Base-by-base conservation (phyloP, 345 rosid species). In the Adansonia digitata region DNA sequence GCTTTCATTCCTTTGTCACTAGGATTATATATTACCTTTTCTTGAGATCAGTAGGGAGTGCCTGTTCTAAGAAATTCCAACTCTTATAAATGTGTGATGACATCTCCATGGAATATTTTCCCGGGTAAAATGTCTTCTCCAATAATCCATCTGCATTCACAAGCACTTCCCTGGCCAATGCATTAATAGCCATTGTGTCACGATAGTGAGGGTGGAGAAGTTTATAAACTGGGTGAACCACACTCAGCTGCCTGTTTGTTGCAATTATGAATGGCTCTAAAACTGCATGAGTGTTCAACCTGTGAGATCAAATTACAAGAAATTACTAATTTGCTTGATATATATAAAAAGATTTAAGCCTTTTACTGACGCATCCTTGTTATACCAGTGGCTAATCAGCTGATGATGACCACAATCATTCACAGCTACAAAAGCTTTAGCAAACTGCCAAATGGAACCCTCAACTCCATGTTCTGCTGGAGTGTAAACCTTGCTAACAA, bases 231-330 rank as follows among this genome's bases (percentile, higher is more conserved):
- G 97, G 97, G 74, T 92, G 97, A 71, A 92, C 84, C 77, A 80
- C 90, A 3, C 97, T 92, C 49, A 92, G 87, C 77, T 90, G 97
- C 78, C 94, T 81, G 73, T 89, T 90, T 7, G 96, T 79, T 29
- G 97, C 97, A 26, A 94, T 89, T 56, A 92, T 76, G 61, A 94
- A 90, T 17, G 98, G 98, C 86, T 94, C 98, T 66, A 92, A 87
- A 11, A 78, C 88, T 2, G 94, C 97, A 79, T 94, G 97, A 0
- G 98, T 94, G 78, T 80, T 76, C 85, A 94, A 84, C 97, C 97
- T 91, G n/a, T n/a, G 78, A 62, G 42, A 60, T 12, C 74, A 74
- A 81, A 68, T 3, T n/a, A n/a, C 34, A 1, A 20, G 29, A 61
- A 62, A 1, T 55, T 15, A 24, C 5, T 24, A 17, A 13, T 27